Evolutionary conservation across 768 basidiomycete genomes (phyloP).

Genomic region (Terana coerulea): DNA sequence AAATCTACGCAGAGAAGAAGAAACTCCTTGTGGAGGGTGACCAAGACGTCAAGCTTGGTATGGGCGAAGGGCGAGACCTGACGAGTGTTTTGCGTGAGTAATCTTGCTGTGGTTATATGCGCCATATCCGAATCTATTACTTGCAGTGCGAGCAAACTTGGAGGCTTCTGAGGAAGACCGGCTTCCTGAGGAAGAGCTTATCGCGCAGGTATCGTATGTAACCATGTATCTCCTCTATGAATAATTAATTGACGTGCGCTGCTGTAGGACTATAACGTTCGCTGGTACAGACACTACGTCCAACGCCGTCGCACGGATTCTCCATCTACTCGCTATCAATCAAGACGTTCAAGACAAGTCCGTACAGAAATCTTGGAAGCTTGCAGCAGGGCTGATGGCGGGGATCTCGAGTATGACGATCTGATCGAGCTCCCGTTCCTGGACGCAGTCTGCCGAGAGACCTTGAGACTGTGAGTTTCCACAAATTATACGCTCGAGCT

Average conservation of each 20-base stretch:
- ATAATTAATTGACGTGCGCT: neutral
- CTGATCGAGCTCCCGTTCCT: conserved; percentile 49
- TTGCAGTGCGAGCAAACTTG: conserved; percentile 11
- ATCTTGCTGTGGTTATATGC: neutral
- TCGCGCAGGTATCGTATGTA: conserved; percentile 12
- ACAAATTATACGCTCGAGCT: neutral
- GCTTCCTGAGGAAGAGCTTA: conserved; percentile 11
- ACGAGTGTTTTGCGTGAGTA: conserved; percentile 18
- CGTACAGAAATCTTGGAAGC: conserved; percentile 2
- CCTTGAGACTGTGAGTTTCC: conserved; percentile 34
- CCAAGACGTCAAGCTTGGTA: conserved; percentile 9
- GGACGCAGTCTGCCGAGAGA: conserved; percentile 59
- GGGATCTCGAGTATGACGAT: conserved; percentile 11
- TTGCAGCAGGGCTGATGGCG: neutral
- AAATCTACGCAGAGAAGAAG: conserved; percentile 20
- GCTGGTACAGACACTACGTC: conserved; percentile 15
- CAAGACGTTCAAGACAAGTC: conserved; percentile 9
- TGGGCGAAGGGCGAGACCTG: conserved; percentile 19
- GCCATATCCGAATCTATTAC: neutral
- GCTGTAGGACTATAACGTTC: conserved; percentile 1
- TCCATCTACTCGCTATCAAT: conserved; percentile 7
- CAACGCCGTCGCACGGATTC: conserved; percentile 3
- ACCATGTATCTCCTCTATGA: neutral
- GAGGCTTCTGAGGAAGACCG: conserved; percentile 7
- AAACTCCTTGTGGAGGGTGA: conserved; percentile 12